Evolutionary conservation across 2,329 filamentous ascomycete genomes (phyloP), one percentile per base, ranked within the genome.

Genomic region (Pseudogymnoascus sp.): DNA sequence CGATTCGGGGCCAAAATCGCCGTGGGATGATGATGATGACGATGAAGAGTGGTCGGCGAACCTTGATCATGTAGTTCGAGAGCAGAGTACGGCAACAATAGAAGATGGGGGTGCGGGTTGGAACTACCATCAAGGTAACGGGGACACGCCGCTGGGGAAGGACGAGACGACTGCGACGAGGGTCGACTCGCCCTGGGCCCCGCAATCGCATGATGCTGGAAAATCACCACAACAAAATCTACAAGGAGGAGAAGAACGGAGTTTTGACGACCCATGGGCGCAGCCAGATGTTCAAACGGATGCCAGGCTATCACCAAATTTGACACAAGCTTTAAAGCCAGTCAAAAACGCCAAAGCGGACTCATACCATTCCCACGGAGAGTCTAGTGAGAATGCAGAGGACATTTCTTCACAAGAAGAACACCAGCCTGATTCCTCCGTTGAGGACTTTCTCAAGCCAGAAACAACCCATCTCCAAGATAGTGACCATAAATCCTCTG

Each of bases 11-110:
- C 61, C 65, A 56, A 63, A 57, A 33, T 67, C 66, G 5, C 66
- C 65, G 48, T 70, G 68, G 68, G 63, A 64, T 10, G 60, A 65
- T 62, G 63, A 67, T 39, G 62, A 65, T 61, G 65, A 63, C 2
- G 68, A 67, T 64, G 65, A 65, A 28, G 63, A 67, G 26, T 70
- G 69, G 68, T 61, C 63, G 15, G 60, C 59, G n/a, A 38, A 64
- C 9, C 60, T 66, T 12, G 60, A 34, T 12, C 34, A 60, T 18
- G 45, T 60, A 8, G 58, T 52, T 9, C 45, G 30, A 26, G n/a
- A 26, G 7, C 41, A 48, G 21, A 21, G 21, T 10, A 10, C 13
- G 3, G 26, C 41, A 3, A 48, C 9, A 28, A 48, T 26, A 48
- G 7, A 10, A 23, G 13, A 15, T 28, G 21, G 2, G 8, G 41